These are phyloP conservation scores for Neospermospora avenae DNA, from an alignment of 2,329 filamentous ascomycete species.

Conservation along the genomic window DNA sequence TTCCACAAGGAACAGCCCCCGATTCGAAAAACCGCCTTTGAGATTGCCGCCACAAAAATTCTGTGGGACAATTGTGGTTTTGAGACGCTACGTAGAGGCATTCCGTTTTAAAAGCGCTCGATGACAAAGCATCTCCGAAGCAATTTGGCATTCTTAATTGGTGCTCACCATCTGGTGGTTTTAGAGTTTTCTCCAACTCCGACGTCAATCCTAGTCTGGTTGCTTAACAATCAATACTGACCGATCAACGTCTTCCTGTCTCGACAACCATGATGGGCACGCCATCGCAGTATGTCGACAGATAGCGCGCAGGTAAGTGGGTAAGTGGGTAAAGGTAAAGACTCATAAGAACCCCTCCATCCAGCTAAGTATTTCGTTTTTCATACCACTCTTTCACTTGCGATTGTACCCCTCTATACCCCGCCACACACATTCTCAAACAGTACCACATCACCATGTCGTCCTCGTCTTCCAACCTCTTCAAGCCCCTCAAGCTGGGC, in stretches of 20 bases:
- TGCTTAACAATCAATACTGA: constrained; percentile 6
- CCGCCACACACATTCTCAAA: background rate
- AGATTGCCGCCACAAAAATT: no score
- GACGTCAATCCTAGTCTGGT: background rate
- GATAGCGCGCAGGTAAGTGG: background rate
- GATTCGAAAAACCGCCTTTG: no score
- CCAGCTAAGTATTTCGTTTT: background rate
- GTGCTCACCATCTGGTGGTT: background rate
- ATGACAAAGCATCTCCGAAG: no score
- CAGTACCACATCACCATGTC: constrained; percentile 9
- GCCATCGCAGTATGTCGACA: background rate
- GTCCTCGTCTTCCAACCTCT: constrained; percentile 36
- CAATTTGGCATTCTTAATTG: background rate
- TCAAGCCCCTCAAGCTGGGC: constrained; percentile 43
- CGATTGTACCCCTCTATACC: background rate
- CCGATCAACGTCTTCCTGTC: background rate
- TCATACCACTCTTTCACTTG: background rate
- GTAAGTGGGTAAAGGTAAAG: background rate
- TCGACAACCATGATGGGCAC: background rate
- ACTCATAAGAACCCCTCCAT: background rate
- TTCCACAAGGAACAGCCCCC: no score
- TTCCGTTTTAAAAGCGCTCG: no score
- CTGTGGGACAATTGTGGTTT: no score
- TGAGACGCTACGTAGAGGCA: no score
- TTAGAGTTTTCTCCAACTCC: background rate